Evolutionary conservation across 495 filamentous ascomycete genomes (phyloP), one percentile per base, ranked within the genome.

Genomic region (Letharia lupina): DNA sequence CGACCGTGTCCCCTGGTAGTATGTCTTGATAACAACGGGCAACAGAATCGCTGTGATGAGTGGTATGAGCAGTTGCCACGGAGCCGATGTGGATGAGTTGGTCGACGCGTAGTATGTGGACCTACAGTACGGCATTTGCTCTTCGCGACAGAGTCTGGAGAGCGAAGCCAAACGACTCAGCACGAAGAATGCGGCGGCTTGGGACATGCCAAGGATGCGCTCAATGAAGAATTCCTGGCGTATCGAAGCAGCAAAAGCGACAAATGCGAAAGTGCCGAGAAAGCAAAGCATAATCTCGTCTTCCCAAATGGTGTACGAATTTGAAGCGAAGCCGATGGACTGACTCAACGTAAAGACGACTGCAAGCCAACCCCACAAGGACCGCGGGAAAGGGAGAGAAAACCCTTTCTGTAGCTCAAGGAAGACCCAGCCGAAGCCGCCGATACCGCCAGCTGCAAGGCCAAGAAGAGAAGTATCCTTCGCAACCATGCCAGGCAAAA

Each of bases 281-380:
- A 97, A 92, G 78, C 93, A 95, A 3, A 93, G 78, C n/a, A 96
- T 80, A 57, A 96, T 96, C 23, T 91, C 89, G 70, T 98, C 95
- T 77, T 99, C 94, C 95, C 95, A 98, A 68, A 99, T 96, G 8
- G 93, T 98, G 76, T 91, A 99, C 3, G 94, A 98, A 73, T 98
- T 99, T 7, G 94, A 93, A 1, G 91, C 94, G 75, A 97, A 98
- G 47, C 93, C 93, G 68, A 90, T 77, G 20, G 90, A 94, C 73
- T 95, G 91, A 68, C 85, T 84, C 37, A 90, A 74, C 0, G 92
- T 93, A 69, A 96, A 90, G 37, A 93, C 73, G 50, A 93, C 74
- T 2, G 90, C 87, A 62, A 96, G 80, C 87, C 90, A 91, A 23
- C 91, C 90, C 93, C 93, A 98, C 62, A 91, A 74, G 0, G 86